Conservation (phyloP, 805 yeast genomes). For the Zygotorulaspora danielsina region DNA sequence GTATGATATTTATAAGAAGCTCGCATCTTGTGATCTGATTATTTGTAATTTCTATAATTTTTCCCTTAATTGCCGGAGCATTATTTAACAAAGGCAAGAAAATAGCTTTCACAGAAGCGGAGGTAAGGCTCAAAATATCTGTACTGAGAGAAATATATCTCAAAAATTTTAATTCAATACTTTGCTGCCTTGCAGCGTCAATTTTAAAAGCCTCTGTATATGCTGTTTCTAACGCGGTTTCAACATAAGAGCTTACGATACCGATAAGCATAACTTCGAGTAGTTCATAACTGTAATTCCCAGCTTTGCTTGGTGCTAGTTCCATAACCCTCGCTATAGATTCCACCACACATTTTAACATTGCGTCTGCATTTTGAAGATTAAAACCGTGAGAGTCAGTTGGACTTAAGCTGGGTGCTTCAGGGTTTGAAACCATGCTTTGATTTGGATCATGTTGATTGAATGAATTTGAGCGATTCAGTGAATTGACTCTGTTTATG, state of each 20-base stretch:
- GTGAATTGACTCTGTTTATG: conserved; percentile 21
- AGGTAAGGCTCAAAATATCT: conserved; percentile 58
- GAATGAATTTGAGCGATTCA: conserved; percentile 8
- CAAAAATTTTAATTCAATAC: conserved; percentile 46
- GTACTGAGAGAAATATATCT: conserved; percentile 49
- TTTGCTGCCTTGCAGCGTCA: conserved; percentile 27
- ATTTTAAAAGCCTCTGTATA: conserved; percentile 45
- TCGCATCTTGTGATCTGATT: conserved; percentile 58
- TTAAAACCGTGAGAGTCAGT: conserved; percentile 28
- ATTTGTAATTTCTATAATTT: conserved; percentile 60
- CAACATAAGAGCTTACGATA: conserved; percentile 70
- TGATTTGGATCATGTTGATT: conserved; percentile 4
- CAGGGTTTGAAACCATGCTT: neutral
- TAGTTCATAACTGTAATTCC: conserved; percentile 60
- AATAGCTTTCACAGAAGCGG: conserved; percentile 69
- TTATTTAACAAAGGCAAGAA: conserved; percentile 69
- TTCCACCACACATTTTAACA: conserved; percentile 70
- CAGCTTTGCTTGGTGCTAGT: conserved; percentile 56
- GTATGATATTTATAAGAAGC: conserved; percentile 56
- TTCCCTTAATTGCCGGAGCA: conserved; percentile 51
- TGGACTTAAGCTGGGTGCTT: neutral
- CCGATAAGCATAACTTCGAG: conserved; percentile 64
- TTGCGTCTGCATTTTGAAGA: conserved; percentile 51
- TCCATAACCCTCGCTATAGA: conserved; percentile 74
- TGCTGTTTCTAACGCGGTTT: conserved; percentile 67